Conservation (phyloP, 805 yeast genomes). For the Blastobotrys attinorum region DNA sequence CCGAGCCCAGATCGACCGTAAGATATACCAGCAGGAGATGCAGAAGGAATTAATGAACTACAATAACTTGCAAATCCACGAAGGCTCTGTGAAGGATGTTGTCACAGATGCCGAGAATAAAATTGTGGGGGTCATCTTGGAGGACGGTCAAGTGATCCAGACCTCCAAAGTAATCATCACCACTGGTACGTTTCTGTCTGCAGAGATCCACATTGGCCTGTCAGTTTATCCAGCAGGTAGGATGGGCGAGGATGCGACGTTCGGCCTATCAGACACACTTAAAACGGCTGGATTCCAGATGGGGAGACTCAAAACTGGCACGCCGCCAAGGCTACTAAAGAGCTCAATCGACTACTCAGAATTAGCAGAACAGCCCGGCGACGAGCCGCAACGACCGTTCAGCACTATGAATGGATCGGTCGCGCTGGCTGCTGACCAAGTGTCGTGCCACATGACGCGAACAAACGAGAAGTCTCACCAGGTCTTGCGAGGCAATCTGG, state of each 20-base stretch:
- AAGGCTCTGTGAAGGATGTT: slow-evolving; percentile 80
- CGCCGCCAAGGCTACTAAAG: slow-evolving; percentile 83
- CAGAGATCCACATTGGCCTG: slow-evolving; percentile 88
- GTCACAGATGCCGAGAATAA: slow-evolving; percentile 46
- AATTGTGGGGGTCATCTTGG: slow-evolving; percentile 66
- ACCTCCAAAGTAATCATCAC: slow-evolving; percentile 74
- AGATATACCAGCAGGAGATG: slow-evolving; percentile 72
- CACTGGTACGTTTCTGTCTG: slow-evolving; percentile 92
- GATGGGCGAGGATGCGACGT: slow-evolving; percentile 86
- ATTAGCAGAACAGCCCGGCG: slow-evolving; percentile 71
- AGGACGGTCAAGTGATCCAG: slow-evolving; percentile 52
- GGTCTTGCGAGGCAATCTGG: slow-evolving; percentile 58
- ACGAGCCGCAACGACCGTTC: slow-evolving; percentile 82
- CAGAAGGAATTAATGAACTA: slow-evolving; percentile 47
- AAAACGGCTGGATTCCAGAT: slow-evolving; percentile 62
- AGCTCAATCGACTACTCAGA: slow-evolving; percentile 59
- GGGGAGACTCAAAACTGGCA: slow-evolving; percentile 93
- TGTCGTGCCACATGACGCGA: slow-evolving; percentile 65
- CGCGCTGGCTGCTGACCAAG: slow-evolving; percentile 46
- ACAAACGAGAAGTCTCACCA: slow-evolving; percentile 74
- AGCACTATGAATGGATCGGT: slow-evolving; percentile 72
- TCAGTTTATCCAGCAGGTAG: slow-evolving; percentile 82
- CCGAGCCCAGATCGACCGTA: slow-evolving; percentile 89
- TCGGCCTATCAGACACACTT: slow-evolving; percentile 77
- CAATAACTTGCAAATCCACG: slow-evolving; percentile 49